These are phyloP conservation scores for Grifola frondosa DNA, from an alignment of 1,284 basidiomycete genomes.

Conservation along the genomic window DNA sequence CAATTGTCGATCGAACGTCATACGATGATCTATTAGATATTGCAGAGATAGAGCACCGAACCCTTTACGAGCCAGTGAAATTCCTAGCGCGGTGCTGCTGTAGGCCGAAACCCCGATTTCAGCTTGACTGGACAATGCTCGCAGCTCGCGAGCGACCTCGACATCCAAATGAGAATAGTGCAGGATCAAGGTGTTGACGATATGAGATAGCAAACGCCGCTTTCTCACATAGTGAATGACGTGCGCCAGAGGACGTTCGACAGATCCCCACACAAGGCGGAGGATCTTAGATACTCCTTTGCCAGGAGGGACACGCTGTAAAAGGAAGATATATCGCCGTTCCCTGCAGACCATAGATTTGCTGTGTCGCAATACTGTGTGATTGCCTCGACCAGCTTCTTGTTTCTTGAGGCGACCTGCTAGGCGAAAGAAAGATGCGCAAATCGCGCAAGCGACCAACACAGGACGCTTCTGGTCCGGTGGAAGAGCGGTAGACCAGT, in stretches of 20 bases:
- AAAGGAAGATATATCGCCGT: background rate
- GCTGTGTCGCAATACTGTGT: constrained; percentile 15
- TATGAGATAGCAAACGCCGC: constrained; percentile 6
- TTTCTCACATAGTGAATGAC: constrained; percentile 11
- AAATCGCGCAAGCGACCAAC: constrained; percentile 36
- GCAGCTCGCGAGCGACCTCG: constrained; percentile 15
- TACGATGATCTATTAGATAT: constrained; percentile 9
- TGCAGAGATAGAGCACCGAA: background rate
- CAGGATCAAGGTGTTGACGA: constrained; percentile 11
- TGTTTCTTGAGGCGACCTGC: constrained; percentile 39
- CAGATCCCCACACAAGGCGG: constrained; percentile 13
- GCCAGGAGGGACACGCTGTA: constrained; percentile 12
- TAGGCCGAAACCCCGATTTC: constrained; percentile 8
- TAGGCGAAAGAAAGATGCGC: constrained; percentile 47
- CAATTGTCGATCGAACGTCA: constrained; percentile 12
- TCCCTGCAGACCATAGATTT: constrained; percentile 9
- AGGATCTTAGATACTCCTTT: constrained; percentile 17
- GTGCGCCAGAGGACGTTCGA: constrained; percentile 17
- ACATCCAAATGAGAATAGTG: constrained; percentile 10
- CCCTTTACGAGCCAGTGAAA: constrained; percentile 13
- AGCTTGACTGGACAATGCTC: constrained; percentile 10
- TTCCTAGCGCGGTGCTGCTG: constrained; percentile 9
- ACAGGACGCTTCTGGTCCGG: constrained; percentile 22
- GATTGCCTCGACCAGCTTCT: constrained; percentile 34
- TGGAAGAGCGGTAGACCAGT: constrained; percentile 34